These are phyloP conservation scores for Elongisporangium undulatum DNA, from an alignment of 352 stramenopile genomes.

Conservation along the genomic window DNA sequence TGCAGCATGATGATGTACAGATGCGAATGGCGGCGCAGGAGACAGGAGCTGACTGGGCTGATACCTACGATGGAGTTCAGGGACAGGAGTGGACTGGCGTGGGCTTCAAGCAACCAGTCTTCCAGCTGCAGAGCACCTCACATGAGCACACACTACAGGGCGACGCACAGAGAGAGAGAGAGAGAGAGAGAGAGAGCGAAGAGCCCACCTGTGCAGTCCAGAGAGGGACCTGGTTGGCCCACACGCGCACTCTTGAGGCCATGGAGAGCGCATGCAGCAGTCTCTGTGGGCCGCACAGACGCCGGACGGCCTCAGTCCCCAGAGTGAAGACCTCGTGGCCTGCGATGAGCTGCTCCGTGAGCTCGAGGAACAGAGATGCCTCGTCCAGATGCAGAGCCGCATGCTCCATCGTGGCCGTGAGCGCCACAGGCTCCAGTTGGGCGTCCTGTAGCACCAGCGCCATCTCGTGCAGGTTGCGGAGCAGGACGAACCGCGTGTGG, in stretches of 20 bases:
- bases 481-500: conserved; percentile 11
- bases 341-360: conserved; percentile 18
- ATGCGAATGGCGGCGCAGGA: conserved; percentile 26
- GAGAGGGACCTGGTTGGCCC: conserved; percentile 2
- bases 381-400: conserved; percentile 12
- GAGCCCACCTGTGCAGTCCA: not conserved
- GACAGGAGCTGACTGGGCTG: not conserved
- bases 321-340: not conserved
- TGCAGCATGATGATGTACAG: conserved; percentile 33
- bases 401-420: conserved; percentile 24
- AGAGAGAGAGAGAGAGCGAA: too few relatives aligned
- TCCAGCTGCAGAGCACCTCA: conserved; percentile 23
- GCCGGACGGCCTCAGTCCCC: not conserved
- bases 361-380: conserved; percentile 27
- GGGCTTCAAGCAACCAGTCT: conserved; percentile 31
- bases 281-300: not conserved
- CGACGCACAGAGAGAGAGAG: too few relatives aligned
- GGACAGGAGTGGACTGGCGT: conserved; percentile 22
- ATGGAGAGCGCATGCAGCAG: not conserved
- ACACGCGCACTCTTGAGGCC: conserved; percentile 12
- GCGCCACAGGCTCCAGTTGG: conserved; percentile 7
- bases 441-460: conserved; percentile 16
- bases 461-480: conserved; percentile 24
- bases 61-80: conserved; percentile 13
- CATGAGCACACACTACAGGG: conserved; percentile 15